Evolutionary conservation across 371 early-diverging fungal species (phyloP), one percentile per base, ranked within the genome.

Genomic region (Caulochytrium protostelioides): DNA sequence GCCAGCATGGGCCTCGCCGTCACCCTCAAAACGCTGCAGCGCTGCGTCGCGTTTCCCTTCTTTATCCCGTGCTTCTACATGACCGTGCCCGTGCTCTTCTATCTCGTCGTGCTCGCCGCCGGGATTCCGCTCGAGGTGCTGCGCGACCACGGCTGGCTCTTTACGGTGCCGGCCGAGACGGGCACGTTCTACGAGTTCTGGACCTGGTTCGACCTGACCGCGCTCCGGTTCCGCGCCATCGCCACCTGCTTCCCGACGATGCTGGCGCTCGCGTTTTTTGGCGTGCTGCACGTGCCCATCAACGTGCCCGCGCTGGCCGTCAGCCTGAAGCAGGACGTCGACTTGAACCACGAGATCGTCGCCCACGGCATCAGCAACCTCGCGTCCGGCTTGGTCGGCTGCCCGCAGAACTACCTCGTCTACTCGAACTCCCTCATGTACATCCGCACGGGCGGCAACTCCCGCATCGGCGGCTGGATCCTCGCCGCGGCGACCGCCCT

Each of bases 301-400:
- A 62, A 59, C 41, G 82, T 86, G 0, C 91, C 89, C 10, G 89
- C 89, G 1, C 60, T 87, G 35, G 84, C 84, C 1, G 86, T 86
- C 1, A 83, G 83, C 0, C 84, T 87, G 2, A 68, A 74, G 18
- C 68, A 69, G 25, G 80, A 83, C 46, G 69, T 91, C 12, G 78
- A 89, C 55, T 73, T 79, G 20, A 82, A 89, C 52, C 55, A 79
- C n/a, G 94, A 94, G 55, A 61, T 92, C n/a, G 64, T 85, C 4
- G 83, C 83, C 3, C 94, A 94, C 37, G 91, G 94, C 14, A 47
- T 86, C 22, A 76, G 83, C 8, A 94, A 94, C 46, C 47, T 84
- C 3, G 33, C 73, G 2, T 73, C 87, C 2, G 89, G 87, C 2
- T 44, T 65, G 7, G 43, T 70, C 17, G 85, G 84, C 14, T 59